These are phyloP conservation scores for Populus hybrid DNA, from an alignment of 441 rosid species.

Conservation along the genomic window DNA sequence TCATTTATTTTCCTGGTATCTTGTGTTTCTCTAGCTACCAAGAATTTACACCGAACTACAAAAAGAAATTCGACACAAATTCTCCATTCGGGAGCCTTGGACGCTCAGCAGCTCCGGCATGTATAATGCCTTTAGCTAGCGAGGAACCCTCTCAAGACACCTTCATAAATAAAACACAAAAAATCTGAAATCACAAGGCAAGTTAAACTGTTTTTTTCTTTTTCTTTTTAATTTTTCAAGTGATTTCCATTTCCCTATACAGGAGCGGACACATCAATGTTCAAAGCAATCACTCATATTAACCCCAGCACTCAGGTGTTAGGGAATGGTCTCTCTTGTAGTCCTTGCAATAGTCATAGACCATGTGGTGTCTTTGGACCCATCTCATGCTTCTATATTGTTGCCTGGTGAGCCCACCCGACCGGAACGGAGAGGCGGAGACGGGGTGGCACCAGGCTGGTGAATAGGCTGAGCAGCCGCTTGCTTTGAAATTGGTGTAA, in stretches of 20 bases:
- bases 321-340: slow-evolving; percentile 67
- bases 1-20: too few species aligned
- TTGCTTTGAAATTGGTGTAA: slow-evolving; percentile 66
- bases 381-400: slow-evolving; percentile 73
- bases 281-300: not conserved
- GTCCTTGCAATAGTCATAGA: slow-evolving; percentile 77
- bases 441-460: slow-evolving; percentile 53
- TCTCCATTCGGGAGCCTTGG: slow-evolving; percentile 20
- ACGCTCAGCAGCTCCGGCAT: slow-evolving; percentile 16
- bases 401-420: slow-evolving; percentile 64
- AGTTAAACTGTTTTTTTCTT: not conserved
- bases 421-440: slow-evolving; percentile 65
- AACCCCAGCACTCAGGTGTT: slow-evolving; percentile 72
- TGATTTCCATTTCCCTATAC: too few species aligned
- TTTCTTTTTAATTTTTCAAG: not conserved
- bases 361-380: slow-evolving; percentile 65
- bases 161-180: slow-evolving; percentile 9
- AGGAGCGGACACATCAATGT: too few species aligned
- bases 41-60: too few species aligned
- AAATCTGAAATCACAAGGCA: slow-evolving; percentile 14
- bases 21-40: too few species aligned
- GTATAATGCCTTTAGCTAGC: not conserved
- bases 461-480: slow-evolving; percentile 79
- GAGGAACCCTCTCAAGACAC: slow-evolving; percentile 37
- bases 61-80: too few species aligned